Base-by-base conservation (phyloP, 2,329 filamentous ascomycete genomes). In the Pseudogymnoascus sp. region DNA sequence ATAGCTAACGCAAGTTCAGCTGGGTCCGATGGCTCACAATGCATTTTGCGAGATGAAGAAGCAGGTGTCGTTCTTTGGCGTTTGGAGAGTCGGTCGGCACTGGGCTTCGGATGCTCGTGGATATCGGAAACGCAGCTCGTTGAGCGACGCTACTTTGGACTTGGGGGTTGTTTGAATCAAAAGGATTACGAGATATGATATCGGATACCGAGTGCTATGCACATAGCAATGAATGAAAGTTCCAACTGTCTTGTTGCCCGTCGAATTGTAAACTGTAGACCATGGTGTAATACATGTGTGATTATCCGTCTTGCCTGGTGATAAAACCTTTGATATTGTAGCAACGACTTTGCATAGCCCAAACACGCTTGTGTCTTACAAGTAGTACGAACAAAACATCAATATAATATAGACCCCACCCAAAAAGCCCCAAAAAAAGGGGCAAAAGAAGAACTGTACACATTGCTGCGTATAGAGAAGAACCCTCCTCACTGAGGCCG, bases 1-100 rank as follows among this genome's bases (percentile, higher is more conserved):
- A 56, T 2, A 6, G 8, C 50, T 56, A 33, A 56, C n/a, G n/a
- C 19, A 33, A 14, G 21, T 11, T 5, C 10, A 56, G 50, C 29
- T 56, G 50, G 50, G n/a, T 56, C n/a, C 29, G 50, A 7, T 56
- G 50, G 50, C 50, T 56, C 29, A 19, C 50, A 33, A 56, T 56
- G 50, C n/a, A 56, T 56, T 56, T 56, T 33, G 26, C n/a, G 11
- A 33, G 11, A 13, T 56, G 29, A 56, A 19, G 47, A 19, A 56
- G 10, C 8, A 56, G 6, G 10, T 19, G 29, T 3, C 16, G 8
- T 33, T 19, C 10, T 33, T 33, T 56, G 5, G 47, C 50, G 6
- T 6, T 6, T 33, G 29, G 16, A 19, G 4, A 10, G 2, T 33
- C 16, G 16, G 2, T 33, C 16, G 50, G 6, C n/a, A 4, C 16